Percentiles rank a stretch among this genome's conserved stretches.
These are phyloP conservation scores for Hymenoscyphus fraxineus DNA, from an alignment of 2,329 filamentous ascomycete genomes.

Conservation along the genomic window DNA sequence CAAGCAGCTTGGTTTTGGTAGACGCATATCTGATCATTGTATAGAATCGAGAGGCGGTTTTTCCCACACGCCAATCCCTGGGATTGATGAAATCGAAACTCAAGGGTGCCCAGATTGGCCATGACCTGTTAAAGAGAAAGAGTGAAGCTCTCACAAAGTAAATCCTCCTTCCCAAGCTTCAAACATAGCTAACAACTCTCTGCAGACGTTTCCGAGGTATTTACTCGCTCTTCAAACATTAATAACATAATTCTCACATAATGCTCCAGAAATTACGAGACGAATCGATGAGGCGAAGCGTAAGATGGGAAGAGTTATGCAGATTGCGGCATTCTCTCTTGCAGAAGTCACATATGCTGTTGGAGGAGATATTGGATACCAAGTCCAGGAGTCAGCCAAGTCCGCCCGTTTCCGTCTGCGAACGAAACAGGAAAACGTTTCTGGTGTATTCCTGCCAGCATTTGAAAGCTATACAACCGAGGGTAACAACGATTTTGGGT, in stretches of 20 bases:
- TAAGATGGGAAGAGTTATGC: constrained; percentile 99
- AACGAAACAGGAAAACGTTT: constrained; percentile 97
- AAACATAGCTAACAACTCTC: constrained; percentile 26
- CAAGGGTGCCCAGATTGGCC: constrained; percentile 86
- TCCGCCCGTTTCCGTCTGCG: constrained; percentile 88
- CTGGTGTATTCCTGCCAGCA: constrained; percentile 86
- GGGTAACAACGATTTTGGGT: constrained; percentile 89
- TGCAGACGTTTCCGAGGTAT: constrained; percentile 82
- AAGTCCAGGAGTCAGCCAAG: constrained; percentile 94
- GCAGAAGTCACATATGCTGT: constrained; percentile 97
- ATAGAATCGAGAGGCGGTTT: constrained; percentile 92
- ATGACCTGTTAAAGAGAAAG: constrained; percentile 94
- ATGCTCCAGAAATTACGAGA: constrained; percentile 76
- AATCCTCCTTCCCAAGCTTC: constrained; percentile 9
- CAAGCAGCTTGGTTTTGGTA: constrained; percentile 13
- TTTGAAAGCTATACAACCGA: constrained; percentile 91
- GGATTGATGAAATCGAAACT: constrained; percentile 97
- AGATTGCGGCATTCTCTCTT: constrained; percentile 95
- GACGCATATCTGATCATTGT: constrained; percentile 22
- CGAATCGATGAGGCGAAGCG: constrained; percentile 98
- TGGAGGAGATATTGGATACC: constrained; percentile 91
- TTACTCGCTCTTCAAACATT: constrained; percentile 12
- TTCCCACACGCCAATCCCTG: constrained; percentile 94
- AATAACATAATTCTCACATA: not conserved
- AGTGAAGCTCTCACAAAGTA: constrained; percentile 98